Percentiles rank a stretch among this genome's conserved stretches.
Evolutionary conservation across 1,284 basidiomycete species (phyloP).

Genomic region (Puccinia novopanici): DNA sequence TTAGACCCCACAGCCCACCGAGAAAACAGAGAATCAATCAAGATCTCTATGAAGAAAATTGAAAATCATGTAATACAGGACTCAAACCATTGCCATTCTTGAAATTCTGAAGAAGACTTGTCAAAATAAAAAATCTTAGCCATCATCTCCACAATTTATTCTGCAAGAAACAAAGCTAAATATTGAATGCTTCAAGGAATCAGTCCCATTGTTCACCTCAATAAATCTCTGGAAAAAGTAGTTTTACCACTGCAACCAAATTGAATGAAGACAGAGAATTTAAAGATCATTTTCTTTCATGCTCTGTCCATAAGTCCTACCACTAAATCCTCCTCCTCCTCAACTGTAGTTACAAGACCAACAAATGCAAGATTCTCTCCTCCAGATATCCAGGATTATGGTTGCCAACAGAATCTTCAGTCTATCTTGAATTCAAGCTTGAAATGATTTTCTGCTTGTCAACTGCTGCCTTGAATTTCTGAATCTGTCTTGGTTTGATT

Average conservation of each 20-base stretch:
- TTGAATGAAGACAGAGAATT: neutral
- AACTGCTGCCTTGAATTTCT: too few species aligned
- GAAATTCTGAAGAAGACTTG: too few species aligned
- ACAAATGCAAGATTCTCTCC: too few species aligned
- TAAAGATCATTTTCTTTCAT: neutral
- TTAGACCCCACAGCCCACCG: too few species aligned
- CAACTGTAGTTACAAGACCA: neutral
- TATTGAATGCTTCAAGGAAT: neutral
- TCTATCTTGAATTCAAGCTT: too few species aligned
- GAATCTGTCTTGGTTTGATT: too few species aligned
- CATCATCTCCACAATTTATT: neutral
- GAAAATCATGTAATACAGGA: too few species aligned
- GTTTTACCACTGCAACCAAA: conserved; percentile 4
- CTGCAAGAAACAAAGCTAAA: conserved; percentile 4
- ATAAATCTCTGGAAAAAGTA: neutral
- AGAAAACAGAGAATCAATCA: too few species aligned
- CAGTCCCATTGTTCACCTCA: conserved; percentile 11
- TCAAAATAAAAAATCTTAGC: neutral
- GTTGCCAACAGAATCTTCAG: too few species aligned
- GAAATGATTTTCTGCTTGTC: too few species aligned
- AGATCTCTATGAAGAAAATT: too few species aligned
- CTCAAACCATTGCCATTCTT: too few species aligned
- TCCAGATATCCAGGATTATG: neutral
- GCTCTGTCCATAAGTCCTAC: neutral
- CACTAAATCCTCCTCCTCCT: neutral